phyloP scores from a whole-genome alignment of 441 rosid genomes.

The Erysimum cheiri region DNA sequence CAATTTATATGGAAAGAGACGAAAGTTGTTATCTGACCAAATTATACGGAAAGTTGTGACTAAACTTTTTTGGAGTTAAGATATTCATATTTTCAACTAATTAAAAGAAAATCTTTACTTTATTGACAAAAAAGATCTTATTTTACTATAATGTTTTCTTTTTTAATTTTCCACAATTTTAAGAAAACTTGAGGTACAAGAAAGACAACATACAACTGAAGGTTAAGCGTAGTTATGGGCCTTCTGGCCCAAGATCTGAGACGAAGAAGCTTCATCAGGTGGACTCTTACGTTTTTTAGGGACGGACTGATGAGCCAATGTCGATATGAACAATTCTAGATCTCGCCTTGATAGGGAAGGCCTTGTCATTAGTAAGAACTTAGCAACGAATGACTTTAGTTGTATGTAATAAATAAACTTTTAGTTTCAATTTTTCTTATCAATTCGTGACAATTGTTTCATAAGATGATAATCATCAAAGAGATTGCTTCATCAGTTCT shows the following conservation, averaged over 20 bases:
- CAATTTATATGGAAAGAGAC: neutral
- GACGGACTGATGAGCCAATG: too few species aligned
- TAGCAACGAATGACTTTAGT: neutral
- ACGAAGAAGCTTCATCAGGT: neutral
- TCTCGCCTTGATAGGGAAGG: too few species aligned
- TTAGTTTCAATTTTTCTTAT: neutral
- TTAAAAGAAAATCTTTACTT: neutral
- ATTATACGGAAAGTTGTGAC: neutral
- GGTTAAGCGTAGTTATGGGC: neutral
- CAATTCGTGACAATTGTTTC: neutral
- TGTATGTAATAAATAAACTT: neutral
- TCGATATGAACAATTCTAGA: too few species aligned
- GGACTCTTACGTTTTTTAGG: neutral
- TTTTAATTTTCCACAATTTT: neutral
- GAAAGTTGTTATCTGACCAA: constrained; percentile 12
- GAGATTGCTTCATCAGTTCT: neutral
- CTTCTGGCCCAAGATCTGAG: neutral
- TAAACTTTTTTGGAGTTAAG: neutral
- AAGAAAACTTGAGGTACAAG: constrained; percentile 34
- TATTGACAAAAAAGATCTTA: constrained; percentile 8
- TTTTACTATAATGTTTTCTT: neutral
- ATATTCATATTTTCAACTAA: neutral
- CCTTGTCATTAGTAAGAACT: neutral
- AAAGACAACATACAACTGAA: neutral
- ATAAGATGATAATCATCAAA: neutral